Conservation (phyloP, 768 basidiomycete species). For the Auriscalpium vulgare region DNA sequence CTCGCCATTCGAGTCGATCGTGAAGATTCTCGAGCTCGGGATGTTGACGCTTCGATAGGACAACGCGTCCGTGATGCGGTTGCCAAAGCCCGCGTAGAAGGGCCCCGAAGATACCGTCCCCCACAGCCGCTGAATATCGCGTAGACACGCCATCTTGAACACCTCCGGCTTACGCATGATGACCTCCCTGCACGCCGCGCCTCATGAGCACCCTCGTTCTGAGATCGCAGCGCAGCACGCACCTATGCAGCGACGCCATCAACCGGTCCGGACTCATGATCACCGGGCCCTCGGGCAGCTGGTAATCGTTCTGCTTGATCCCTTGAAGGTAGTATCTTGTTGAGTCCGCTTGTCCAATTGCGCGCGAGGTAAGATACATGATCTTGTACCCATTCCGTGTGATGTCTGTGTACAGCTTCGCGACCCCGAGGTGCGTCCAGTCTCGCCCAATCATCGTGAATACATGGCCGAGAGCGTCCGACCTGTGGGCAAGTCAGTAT, state of each 20-base stretch:
- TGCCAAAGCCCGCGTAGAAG: slow-evolving; percentile 97
- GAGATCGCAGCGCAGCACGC: slow-evolving; percentile 45
- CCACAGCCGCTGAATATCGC: slow-evolving; percentile 90
- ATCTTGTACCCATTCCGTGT: slow-evolving; percentile 86
- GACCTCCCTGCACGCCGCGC: slow-evolving; percentile 60
- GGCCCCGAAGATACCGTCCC: slow-evolving; percentile 63
- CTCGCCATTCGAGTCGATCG: slow-evolving; percentile 89
- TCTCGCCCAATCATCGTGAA: slow-evolving; percentile 97
- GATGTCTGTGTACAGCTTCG: slow-evolving; percentile 96
- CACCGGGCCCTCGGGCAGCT: slow-evolving; percentile 95
- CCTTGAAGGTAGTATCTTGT: slow-evolving; percentile 90
- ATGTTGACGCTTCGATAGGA: slow-evolving; percentile 94
- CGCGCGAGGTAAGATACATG: slow-evolving; percentile 94
- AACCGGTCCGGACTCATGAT: slow-evolving; percentile 97
- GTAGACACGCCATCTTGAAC: slow-evolving; percentile 99
- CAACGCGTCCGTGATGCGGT: slow-evolving; percentile 94
- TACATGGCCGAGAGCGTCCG: slow-evolving; percentile 92
- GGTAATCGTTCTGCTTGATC: slow-evolving; percentile 95
- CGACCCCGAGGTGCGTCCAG: slow-evolving; percentile 97
- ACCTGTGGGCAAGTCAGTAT: slow-evolving; percentile 37
- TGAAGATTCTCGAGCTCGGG: slow-evolving; percentile 91
- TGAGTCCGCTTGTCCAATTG: slow-evolving; percentile 96
- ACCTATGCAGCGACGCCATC: slow-evolving; percentile 93
- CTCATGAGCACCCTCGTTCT: neutral
- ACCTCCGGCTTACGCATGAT: slow-evolving; percentile 98